Evolutionary conservation across 139 green algal species (phyloP), one percentile per base, ranked within the genome.

Genomic region (Tetradesmus obliquus): DNA sequence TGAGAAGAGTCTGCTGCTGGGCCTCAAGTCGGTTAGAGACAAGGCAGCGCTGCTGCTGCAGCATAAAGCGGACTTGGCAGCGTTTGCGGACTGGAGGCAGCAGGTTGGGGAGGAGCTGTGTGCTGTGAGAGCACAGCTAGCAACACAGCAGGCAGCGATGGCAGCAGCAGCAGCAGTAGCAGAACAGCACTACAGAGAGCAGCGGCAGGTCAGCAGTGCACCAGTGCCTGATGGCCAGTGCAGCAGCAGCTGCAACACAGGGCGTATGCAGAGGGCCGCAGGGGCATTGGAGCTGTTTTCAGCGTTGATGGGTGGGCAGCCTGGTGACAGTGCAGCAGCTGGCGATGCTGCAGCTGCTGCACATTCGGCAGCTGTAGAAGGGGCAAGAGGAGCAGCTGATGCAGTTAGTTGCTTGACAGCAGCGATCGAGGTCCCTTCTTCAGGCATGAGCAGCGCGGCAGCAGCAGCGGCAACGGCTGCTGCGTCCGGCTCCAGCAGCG

Each of bases 41-140:
- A 90, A 90, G 86, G 55, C 86, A 3, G 86, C 86, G 13, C 66
- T 81, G 55, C 71, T 90, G 71, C 86, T 84, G 71, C 71, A 90
- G 32, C 32, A 45, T 13, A 89, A 89, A 15, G 84, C 84, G n/a
- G 84, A 89, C 66, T 10, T 51, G n/a, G 84, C 13, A 6, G 62
- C 62, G 22, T 19, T 89, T 58, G 62, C 66, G 32, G 24, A 66
- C 3, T 81, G 60, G 84, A 62, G 62, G 62, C 84, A 89, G 84
- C 32, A 89, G 45, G 24, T 89, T 24, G 62, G 13, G 9, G 84
- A 81, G 22, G 62, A 81, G 32, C 5, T 89, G 5, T 13, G 4
- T 45, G 45, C 55, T 17, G n/a, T 89, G 12, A 79, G 20, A 7
- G 45, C 22, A 22, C 58, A 81, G 71, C n/a, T 89, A 22, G 60